A percentile compares a stretch with the other conserved stretches of the same genome.
phyloP scores from a whole-genome alignment of 2,329 filamentous ascomycete species.

The Byssoonygena ceratinophila region DNA sequence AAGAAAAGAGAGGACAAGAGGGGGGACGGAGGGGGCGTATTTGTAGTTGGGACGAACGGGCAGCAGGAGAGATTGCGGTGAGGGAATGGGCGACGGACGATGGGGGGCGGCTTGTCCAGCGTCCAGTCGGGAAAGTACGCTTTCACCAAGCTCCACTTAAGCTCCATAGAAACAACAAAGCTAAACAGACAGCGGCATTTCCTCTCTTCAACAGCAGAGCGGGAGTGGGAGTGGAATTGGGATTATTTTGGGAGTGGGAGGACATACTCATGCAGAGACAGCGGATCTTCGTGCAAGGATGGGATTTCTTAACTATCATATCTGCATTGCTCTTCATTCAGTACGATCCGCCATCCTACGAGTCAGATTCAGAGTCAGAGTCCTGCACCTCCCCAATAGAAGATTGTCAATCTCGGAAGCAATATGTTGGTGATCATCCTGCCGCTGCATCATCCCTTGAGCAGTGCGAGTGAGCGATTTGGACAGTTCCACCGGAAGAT shows the following conservation, averaged over 20 bases:
- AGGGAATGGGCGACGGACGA: neutral
- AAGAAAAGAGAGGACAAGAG: slow-evolving; percentile 2
- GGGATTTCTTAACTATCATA: neutral
- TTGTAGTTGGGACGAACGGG: slow-evolving; percentile 9
- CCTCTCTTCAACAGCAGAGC: too few species aligned
- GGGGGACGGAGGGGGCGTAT: slow-evolving; percentile 1
- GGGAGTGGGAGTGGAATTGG: too few species aligned
- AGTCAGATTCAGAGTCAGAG: neutral
- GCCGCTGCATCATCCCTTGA: neutral
- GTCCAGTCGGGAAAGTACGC: slow-evolving; percentile 9
- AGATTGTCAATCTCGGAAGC: neutral
- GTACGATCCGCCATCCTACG: neutral
- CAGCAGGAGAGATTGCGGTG: slow-evolving; percentile 3
- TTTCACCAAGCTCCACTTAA: neutral
- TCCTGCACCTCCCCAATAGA: neutral
- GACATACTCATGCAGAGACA: too few species aligned
- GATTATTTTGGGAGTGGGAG: too few species aligned
- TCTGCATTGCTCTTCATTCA: neutral
- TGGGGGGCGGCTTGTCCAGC: too few species aligned
- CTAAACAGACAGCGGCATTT: neutral
- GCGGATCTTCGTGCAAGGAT: too few species aligned
- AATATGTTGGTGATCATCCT: neutral
- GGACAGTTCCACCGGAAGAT: neutral
- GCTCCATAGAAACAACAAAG: neutral
- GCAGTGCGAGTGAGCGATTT: neutral